These are phyloP conservation scores for Ilyonectria robusta DNA, from an alignment of 2,329 filamentous ascomycete species.

Conservation along the genomic window DNA sequence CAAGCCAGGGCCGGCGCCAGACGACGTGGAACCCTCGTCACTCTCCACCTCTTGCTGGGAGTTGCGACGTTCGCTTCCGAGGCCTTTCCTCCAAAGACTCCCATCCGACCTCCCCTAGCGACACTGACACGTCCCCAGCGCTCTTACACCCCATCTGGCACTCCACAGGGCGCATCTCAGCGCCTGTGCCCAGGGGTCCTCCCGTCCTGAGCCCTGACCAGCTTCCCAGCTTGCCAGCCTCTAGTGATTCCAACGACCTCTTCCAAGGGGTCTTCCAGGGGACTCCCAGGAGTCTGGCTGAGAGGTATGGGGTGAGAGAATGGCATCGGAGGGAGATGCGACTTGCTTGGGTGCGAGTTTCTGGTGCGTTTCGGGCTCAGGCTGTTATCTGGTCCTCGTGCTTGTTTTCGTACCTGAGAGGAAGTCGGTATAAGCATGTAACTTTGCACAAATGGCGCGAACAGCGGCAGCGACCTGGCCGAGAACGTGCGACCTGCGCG, in stretches of 20 bases:
- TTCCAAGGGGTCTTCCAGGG: background rate
- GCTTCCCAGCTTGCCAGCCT: conserved; percentile 18
- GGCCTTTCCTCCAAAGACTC: conserved; percentile 17
- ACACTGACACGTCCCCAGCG: conserved; percentile 41
- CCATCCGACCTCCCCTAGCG: conserved; percentile 18
- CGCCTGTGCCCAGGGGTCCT: conserved; percentile 46
- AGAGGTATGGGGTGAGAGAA: background rate
- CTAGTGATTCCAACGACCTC: conserved; percentile 3
- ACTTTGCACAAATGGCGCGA: background rate
- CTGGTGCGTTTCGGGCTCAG: conserved; percentile 10
- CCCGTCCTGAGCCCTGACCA: conserved; percentile 36
- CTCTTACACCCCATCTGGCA: conserved; percentile 22
- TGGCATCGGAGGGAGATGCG: background rate
- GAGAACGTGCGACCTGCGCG: background rate
- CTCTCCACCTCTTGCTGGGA: background rate
- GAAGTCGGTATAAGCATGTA: background rate
- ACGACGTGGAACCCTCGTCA: conserved; percentile 39
- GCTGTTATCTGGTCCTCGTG: conserved; percentile 4
- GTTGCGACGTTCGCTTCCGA: background rate
- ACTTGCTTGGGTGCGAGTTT: conserved; percentile 13
- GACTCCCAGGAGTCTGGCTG: background rate
- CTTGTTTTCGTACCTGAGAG: conserved; percentile 15
- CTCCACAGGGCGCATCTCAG: conserved; percentile 48
- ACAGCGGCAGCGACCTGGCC: background rate
- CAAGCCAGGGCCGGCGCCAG: conserved; percentile 35